Conservation (phyloP, 1,139 yeast genomes). For the Blastobotrys buckinghamii region DNA sequence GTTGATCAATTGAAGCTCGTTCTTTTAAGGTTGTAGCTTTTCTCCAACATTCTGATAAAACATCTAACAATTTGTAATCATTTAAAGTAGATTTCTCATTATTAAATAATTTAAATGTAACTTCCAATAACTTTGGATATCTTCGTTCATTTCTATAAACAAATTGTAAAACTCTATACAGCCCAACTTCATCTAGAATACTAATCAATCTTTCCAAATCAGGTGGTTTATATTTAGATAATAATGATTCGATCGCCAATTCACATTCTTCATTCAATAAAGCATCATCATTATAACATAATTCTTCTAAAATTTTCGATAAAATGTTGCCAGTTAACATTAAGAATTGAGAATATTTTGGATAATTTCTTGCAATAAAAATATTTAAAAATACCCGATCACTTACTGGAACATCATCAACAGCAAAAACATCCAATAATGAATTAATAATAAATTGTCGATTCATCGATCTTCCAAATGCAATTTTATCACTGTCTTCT, state of each 20-base stretch:
- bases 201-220: constrained; percentile 43
- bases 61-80: constrained; percentile 23
- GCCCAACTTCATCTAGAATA: constrained; percentile 49
- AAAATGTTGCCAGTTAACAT: constrained; percentile 57
- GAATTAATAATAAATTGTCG: constrained; percentile 67
- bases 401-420: constrained; percentile 16
- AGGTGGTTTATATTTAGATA: constrained; percentile 56
- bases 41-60: constrained; percentile 27
- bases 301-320: constrained; percentile 41
- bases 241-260: constrained; percentile 60
- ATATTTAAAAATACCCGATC: constrained; percentile 44
- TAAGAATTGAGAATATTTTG: constrained; percentile 75
- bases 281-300: constrained; percentile 42
- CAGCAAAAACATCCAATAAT: constrained; percentile 44
- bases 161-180: constrained; percentile 51
- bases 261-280: constrained; percentile 55
- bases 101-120: constrained; percentile 33
- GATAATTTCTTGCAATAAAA: constrained; percentile 68
- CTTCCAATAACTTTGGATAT: constrained; percentile 45
- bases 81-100: constrained; percentile 14
- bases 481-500: constrained; percentile 13
- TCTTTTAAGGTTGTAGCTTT: constrained; percentile 20
- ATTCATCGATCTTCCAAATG: constrained; percentile 36
- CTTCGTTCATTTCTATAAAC: constrained; percentile 51
- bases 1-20: constrained; percentile 18